Evolutionary conservation across 208 protist genomes (phyloP), one percentile per base, ranked within the genome.

Genomic region (Trypanosoma theileri): DNA sequence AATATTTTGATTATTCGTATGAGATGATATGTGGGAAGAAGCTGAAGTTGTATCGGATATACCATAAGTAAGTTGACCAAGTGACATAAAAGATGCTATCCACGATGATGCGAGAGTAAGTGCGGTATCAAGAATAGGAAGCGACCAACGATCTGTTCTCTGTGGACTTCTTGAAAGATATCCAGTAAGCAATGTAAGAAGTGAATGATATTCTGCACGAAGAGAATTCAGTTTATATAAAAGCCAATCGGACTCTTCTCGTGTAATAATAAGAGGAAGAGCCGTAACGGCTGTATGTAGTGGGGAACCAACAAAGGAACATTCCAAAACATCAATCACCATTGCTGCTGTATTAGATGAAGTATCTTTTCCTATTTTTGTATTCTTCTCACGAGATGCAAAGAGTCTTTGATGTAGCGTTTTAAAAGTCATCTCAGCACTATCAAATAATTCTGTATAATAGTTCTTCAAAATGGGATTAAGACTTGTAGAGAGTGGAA

Each of bases 221-320:
- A 79, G 62, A 6, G 16, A 51, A 24, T 45, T 74, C 12, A 95
- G 79, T 60, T 81, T 71, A 6, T 41, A 19, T 22, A 91, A 75
- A 31, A 91, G 82, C 86, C 86, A 95, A 51, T 71, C 65, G 8
- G 86, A 82, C 48, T 91, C 84, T 9, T 84, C 72, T 0, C 76
- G 63, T 26, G 79, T 71, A 28, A 84, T 66, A 19, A 91, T 75
- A 13, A 93, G 72, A 41, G 86, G 89, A 22, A 95, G 80, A 40
- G 89, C 84, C 17, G 71, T 86, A 42, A 95, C 44, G 28, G 89
- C 89, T 6, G 80, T 81, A 71, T 93, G 81, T 35, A 95, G 71
- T 28, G 84, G 81, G 12, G 59, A 66, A 9, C 73, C 73, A 16
- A 90, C 45, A 60, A 94, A 92, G 9, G 83, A 78, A 19, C 31